Conservation (phyloP, 176 grass and related monocot species). For the Saccharum officinarum region DNA sequence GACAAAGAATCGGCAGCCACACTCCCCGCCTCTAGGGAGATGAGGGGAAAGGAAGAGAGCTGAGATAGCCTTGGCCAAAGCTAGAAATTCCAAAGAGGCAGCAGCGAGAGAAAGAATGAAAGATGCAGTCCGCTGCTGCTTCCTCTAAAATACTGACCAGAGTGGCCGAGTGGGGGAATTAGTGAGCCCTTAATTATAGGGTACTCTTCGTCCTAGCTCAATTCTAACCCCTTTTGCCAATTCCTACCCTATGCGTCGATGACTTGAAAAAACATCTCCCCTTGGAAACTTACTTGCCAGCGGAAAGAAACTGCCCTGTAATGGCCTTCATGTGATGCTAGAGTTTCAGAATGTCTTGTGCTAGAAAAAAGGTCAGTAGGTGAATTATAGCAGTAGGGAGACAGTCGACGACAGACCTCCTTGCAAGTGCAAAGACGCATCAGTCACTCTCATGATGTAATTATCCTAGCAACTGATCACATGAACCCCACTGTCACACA, state of each 20-base stretch:
- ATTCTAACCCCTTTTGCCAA: constrained; percentile 29
- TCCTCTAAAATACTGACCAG: constrained; percentile 56
- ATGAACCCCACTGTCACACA: constrained; percentile 47
- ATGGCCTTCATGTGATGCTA: constrained; percentile 58
- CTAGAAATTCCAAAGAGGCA: not conserved
- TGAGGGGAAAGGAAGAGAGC: constrained; percentile 25
- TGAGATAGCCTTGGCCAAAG: constrained; percentile 38
- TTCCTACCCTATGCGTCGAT: constrained; percentile 35
- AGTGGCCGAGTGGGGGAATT: constrained; percentile 35
- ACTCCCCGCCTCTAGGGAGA: constrained; percentile 39
- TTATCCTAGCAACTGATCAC: constrained; percentile 43
- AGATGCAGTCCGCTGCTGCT: not conserved
- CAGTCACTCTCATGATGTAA: constrained; percentile 51
- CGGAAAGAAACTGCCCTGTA: constrained; percentile 26
- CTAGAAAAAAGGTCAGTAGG: constrained; percentile 22
- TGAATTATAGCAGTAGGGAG: constrained; percentile 27
- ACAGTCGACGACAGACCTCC: constrained; percentile 12
- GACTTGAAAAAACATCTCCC: constrained; percentile 29
- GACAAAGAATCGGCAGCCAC: constrained; percentile 74
- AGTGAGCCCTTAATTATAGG: constrained; percentile 52
- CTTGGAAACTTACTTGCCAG: constrained; percentile 29
- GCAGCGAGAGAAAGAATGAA: not conserved
- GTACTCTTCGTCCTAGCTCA: constrained; percentile 26
- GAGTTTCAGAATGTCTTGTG: constrained; percentile 35
- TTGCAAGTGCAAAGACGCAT: constrained; percentile 39